Percentiles rank a stretch among this genome's conserved stretches.
Conservation (phyloP, 2,329 filamentous ascomycete genomes). For the Colletotrichum cereale region DNA sequence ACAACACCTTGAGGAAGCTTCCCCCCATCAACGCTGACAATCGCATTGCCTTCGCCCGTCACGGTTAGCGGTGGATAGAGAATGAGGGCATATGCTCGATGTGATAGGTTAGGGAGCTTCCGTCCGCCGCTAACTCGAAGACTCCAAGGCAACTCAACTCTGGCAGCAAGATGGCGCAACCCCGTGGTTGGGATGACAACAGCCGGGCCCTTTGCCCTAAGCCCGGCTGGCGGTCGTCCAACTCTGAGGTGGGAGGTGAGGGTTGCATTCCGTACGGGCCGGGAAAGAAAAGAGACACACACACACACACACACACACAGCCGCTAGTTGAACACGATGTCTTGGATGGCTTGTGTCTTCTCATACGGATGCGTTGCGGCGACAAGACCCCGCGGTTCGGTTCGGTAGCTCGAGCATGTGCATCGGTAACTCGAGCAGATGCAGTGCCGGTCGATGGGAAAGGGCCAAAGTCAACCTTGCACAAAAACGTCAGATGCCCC, state of each 20-base stretch:
- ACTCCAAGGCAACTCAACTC: neutral
- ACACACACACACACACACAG: too few relatives aligned
- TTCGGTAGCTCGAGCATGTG: too few relatives aligned
- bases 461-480: conserved; percentile 28
- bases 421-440: neutral
- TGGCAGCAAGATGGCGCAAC: neutral
- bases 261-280: neutral
- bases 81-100: conserved; percentile 13
- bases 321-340: neutral
- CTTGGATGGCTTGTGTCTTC: neutral
- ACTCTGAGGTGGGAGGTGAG: neutral
- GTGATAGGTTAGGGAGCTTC: too few relatives aligned
- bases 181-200: conserved; percentile 29
- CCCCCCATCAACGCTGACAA: conserved; percentile 10
- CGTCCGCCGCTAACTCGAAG: neutral
- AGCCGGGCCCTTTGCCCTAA: neutral
- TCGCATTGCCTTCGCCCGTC: conserved; percentile 24
- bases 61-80: neutral
- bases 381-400: too few relatives aligned
- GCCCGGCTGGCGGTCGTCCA: too few relatives aligned
- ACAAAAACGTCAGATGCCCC: conserved; percentile 11
- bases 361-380: conserved; percentile 25
- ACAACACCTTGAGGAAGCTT: neutral
- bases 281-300: too few relatives aligned
- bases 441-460: neutral